phyloP scores from a whole-genome alignment of 768 basidiomycete genomes.

The Paxillus involutus region DNA sequence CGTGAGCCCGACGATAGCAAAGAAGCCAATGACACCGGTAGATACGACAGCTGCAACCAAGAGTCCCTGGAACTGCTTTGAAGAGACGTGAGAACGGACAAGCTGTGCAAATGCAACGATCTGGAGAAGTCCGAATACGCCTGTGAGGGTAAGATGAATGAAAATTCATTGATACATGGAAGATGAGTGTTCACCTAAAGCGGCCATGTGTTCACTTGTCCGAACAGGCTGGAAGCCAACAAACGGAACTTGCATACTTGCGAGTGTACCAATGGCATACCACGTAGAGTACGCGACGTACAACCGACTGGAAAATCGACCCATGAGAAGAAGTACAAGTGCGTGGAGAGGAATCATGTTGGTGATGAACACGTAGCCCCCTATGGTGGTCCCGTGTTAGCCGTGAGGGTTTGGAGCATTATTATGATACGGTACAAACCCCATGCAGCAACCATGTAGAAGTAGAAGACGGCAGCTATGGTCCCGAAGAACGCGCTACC shows the following conservation, averaged over 20 bases:
- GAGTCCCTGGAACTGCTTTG: slow-evolving; percentile 88
- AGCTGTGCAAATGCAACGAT: slow-evolving; percentile 92
- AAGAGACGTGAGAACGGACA: slow-evolving; percentile 84
- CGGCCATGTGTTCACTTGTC: slow-evolving; percentile 99
- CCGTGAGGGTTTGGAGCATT: not conserved
- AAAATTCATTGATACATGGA: not conserved
- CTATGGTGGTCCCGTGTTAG: slow-evolving; percentile 37
- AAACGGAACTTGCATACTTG: slow-evolving; percentile 99
- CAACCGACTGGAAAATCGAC: slow-evolving; percentile 86
- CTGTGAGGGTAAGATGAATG: slow-evolving; percentile 37
- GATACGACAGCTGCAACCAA: slow-evolving; percentile 68
- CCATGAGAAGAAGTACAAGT: slow-evolving; percentile 94
- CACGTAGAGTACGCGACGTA: slow-evolving; percentile 96
- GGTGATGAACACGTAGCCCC: slow-evolving; percentile 99
- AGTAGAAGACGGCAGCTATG: slow-evolving; percentile 92
- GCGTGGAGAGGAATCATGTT: slow-evolving; percentile 99
- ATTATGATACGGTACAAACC: slow-evolving; percentile 47
- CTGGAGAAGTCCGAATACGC: slow-evolving; percentile 94
- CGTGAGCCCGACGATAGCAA: slow-evolving; percentile 77
- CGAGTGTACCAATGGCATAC: slow-evolving; percentile 96
- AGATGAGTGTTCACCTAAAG: slow-evolving; percentile 61
- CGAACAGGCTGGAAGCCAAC: slow-evolving; percentile 98
- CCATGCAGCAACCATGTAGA: slow-evolving; percentile 99
- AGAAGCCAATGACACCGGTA: slow-evolving; percentile 68
- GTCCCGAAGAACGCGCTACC: slow-evolving; percentile 93